Evolutionary conservation across 805 yeast genomes (phyloP).

Genomic region (Candida railenensis): DNA sequence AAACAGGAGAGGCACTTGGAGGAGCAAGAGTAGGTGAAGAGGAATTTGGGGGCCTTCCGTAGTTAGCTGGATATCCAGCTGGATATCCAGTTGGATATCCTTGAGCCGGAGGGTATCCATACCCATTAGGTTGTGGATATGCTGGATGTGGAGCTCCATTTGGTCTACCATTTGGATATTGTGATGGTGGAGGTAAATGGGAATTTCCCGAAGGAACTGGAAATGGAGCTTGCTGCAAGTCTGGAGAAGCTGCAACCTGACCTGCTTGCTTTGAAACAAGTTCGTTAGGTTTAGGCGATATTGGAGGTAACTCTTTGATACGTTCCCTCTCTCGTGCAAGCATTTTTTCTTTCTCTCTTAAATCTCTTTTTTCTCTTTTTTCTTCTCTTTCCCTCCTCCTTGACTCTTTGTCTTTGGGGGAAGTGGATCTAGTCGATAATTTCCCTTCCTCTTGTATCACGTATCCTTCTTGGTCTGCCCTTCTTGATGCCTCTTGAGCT

Average conservation of each 20-base stretch:
- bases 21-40: neutral
- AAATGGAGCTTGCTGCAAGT: conserved; percentile 1
- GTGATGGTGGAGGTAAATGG: conserved; percentile 4
- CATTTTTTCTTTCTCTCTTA: neutral
- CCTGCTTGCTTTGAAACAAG: conserved; percentile 11
- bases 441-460: neutral
- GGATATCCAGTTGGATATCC: neutral
- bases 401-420: conserved; percentile 2
- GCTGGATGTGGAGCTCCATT: neutral
- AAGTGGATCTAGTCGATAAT: conserved; percentile 4
- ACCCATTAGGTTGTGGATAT: conserved; percentile 1
- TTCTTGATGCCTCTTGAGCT: conserved; percentile 8
- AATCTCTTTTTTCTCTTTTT: conserved; percentile 9
- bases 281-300: neutral
- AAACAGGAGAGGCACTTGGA: neutral
- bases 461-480: neutral
- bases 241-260: conserved; percentile 6
- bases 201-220: conserved; percentile 5
- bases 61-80: conserved; percentile 5
- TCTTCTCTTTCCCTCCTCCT: conserved; percentile 6
- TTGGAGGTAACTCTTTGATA: neutral
- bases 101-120: neutral
- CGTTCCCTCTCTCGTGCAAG: neutral
- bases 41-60: neutral
- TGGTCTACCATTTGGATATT: neutral